Conservation (phyloP, 2,329 filamentous ascomycete species). For the Botrytis porri region DNA sequence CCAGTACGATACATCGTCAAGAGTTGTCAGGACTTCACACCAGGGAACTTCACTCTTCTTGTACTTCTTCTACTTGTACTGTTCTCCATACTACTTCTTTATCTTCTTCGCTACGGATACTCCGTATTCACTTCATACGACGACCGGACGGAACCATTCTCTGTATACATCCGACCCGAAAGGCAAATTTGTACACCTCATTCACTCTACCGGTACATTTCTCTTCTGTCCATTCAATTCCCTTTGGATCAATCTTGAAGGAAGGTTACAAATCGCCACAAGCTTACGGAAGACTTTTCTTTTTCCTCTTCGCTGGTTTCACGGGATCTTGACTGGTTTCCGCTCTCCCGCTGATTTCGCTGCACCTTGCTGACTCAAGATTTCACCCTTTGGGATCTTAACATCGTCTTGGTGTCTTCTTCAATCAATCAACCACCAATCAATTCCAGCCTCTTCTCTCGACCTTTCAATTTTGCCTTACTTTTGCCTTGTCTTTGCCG, state of each 20-base stretch:
- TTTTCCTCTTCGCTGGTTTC: conserved; percentile 2
- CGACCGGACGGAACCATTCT: background rate
- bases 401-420: background rate
- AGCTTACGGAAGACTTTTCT: conserved; percentile 14
- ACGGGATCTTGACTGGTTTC: background rate
- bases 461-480: background rate
- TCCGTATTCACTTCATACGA: background rate
- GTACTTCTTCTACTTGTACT: background rate
- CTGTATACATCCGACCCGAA: conserved; percentile 2
- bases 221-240: background rate
- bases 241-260: background rate
- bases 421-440: conserved; percentile 4
- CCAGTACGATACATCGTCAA: background rate
- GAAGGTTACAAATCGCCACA: conserved; percentile 9
- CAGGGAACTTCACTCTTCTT: background rate
- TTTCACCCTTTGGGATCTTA: background rate
- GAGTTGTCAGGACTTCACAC: background rate
- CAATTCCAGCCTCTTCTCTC: background rate
- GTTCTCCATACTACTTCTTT: background rate
- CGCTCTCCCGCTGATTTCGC: background rate
- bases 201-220: background rate
- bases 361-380: conserved; percentile 19
- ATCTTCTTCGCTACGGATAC: background rate
- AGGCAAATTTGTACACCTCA: conserved; percentile 6
- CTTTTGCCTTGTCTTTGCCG: background rate